Base-by-base conservation (phyloP, 192 early-diverging fungal species). In the Linnemannia exigua region DNA sequence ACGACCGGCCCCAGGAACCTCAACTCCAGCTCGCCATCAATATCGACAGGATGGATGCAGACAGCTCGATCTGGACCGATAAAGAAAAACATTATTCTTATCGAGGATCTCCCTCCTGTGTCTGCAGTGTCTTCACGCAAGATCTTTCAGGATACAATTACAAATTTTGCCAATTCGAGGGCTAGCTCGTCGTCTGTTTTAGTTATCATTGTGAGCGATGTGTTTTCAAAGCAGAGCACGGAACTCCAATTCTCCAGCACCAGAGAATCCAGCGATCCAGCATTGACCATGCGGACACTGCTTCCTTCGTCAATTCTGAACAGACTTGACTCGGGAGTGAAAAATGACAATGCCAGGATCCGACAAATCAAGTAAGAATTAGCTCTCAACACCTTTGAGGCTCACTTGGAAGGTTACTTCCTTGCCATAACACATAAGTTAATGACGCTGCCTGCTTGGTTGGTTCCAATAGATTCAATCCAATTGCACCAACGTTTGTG, bases 101-200 rank as follows among this genome's bases (percentile, higher is more conserved):
- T 94, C 20, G 93, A 94, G 72, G 93, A 94, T 36, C 38, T 94
- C 67, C 93, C 93, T 0, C 91, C 92, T 28, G 73, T 94, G 14
- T 87, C 80, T 14, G 88, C 90, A 50, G 77, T 72, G 15, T 89
- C 86, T 16, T 90, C 90, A 3, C 89, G 89, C 46, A 79, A 87
- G n/a, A 87, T 90, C 52, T 94, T 94, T 68, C 82, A 85, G 22
- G 73, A 72, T 25, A 90, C 90, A 17, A 82, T 94, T 38, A 22
- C 69, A 35, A 85, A 88, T 41, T 92, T 91, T 76, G 73, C 90
- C 84, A 25, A 84, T 74, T 28, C 82, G 12, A 14, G 76, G 67
- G 35, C 83, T 76, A 72, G 22, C 35, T 37, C 72, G 1, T 50
- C 82, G 15, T 72, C 83, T 25, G 77, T 82, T 22, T 63, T 87